phyloP scores from a whole-genome alignment of 2,329 filamentous ascomycete species.

The Coniochaeta sp. region DNA sequence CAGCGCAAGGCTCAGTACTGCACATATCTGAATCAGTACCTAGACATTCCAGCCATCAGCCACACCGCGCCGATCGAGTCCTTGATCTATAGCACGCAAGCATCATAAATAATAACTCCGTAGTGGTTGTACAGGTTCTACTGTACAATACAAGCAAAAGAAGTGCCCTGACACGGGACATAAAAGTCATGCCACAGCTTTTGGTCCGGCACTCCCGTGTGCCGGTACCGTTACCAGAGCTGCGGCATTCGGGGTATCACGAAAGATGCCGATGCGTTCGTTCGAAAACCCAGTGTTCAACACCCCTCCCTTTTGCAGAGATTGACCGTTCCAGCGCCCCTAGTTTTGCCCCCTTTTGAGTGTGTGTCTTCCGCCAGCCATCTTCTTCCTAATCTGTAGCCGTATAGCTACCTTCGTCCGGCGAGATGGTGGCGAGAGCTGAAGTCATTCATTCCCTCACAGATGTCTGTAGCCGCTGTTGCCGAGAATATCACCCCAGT shows the following conservation, averaged over 20 bases:
- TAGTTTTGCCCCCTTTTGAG: not conserved
- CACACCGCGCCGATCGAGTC: not conserved
- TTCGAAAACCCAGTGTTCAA: not conserved
- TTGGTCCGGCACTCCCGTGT: not conserved
- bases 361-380: not conserved
- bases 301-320: not conserved
- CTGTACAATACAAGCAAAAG: not conserved
- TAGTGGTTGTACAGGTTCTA: not conserved
- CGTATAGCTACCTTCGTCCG: not conserved
- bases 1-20: too few relatives aligned
- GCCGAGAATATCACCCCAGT: slow-evolving; percentile 40
- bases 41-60: not conserved
- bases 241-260: not conserved
- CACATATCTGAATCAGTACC: not conserved
- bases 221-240: not conserved
- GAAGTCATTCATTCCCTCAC: not conserved
- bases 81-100: not conserved
- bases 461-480: slow-evolving; percentile 7
- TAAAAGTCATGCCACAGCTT: not conserved
- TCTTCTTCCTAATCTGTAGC: not conserved
- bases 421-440: not conserved
- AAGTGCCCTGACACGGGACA: not conserved
- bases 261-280: not conserved
- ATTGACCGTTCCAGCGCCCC: not conserved
- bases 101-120: not conserved